Evolutionary conservation across 805 yeast species (phyloP), one percentile per base, ranked within the genome.

Genomic region (Geotrichum ghanense): DNA sequence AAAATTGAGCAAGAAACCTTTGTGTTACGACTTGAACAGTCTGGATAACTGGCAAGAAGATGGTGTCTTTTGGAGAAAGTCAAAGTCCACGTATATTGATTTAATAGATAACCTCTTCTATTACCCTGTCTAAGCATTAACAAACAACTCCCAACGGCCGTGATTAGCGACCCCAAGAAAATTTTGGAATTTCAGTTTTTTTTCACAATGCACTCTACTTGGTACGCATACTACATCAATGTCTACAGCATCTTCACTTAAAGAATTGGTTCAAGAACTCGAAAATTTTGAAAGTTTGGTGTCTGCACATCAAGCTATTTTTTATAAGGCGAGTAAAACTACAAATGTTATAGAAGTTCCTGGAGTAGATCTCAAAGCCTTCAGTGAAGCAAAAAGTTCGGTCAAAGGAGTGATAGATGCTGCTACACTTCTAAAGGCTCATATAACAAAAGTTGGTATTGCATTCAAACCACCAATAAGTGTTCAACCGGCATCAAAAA

Each of bases 401-500:
- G 53, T 76, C 6, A 66, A 63, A 3, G 95, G 86, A 54, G 55
- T 84, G 14, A 61, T 57, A 3, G 87, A 86, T 58, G 56, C 83
- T 4, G 60, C 76, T 17, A 70, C 74, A 48, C 65, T 86, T 35
- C 68, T 81, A 6, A 79, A 72, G 60, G 88, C 95, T 1, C 88
- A 84, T 58, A 70, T 81, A 2, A 86, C 95, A 2, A 85, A 85
- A 59, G 67, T 84, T 3, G 89, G 88, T 1, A 71, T 82, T 22
- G 74, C 81, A 0, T 82, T 78, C 66, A 78, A 76, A 54, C 79
- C 84, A 2, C 78, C 79, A 1, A 70, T 75, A 40, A 64, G 69
- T 20, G 57, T 63, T 0, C 67, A 66, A 43, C 77, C 82, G 1
- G 79, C 81, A 0, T 67, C 60, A 50, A 65, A 62, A 10, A 75